These are phyloP conservation scores for Fusarium bulbicola DNA, from an alignment of 2,329 filamentous ascomycete genomes.

Conservation along the genomic window DNA sequence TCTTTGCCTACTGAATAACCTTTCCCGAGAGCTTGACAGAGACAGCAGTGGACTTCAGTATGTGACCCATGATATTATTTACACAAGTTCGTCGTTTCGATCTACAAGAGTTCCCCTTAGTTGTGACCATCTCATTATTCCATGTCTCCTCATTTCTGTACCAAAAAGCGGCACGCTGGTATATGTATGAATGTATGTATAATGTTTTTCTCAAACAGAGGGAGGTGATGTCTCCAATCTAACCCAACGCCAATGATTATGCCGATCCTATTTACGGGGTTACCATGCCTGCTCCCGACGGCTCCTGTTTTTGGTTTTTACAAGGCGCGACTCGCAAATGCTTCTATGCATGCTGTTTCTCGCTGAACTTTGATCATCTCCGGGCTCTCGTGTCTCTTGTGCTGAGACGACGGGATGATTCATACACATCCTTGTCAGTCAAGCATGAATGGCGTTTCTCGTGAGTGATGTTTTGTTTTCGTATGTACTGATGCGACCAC, in stretches of 20 bases:
- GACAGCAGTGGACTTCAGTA: not conserved
- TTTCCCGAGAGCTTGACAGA: not conserved
- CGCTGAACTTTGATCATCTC: not conserved
- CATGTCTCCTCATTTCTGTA: conserved; percentile 8
- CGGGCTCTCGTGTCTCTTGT: not conserved
- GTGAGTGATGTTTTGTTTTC: conserved; percentile 9
- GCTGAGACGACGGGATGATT: not conserved
- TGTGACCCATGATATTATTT: not conserved
- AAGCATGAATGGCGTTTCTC: conserved; percentile 23
- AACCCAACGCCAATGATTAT: conserved; percentile 43
- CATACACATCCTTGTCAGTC: not conserved
- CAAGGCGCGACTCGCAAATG: conserved; percentile 23
- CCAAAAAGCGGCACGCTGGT: conserved; percentile 1
- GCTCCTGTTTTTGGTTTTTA: conserved; percentile 34
- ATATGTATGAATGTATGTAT: conserved; percentile 13
- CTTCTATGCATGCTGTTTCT: conserved; percentile 26
- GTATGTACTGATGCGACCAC: not conserved
- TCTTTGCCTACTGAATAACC: not conserved
- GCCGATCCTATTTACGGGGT: conserved; percentile 8
- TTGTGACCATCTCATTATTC: not conserved
- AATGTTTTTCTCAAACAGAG: conserved; percentile 16
- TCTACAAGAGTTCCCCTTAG: not conserved
- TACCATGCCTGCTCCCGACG: conserved; percentile 5
- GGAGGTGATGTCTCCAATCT: conserved; percentile 33
- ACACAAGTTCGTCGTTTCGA: not conserved